Evolutionary conservation across 306 rosid species (phyloP), one percentile per base, ranked within the genome.

Genomic region (Fragaria nilgerrensis): DNA sequence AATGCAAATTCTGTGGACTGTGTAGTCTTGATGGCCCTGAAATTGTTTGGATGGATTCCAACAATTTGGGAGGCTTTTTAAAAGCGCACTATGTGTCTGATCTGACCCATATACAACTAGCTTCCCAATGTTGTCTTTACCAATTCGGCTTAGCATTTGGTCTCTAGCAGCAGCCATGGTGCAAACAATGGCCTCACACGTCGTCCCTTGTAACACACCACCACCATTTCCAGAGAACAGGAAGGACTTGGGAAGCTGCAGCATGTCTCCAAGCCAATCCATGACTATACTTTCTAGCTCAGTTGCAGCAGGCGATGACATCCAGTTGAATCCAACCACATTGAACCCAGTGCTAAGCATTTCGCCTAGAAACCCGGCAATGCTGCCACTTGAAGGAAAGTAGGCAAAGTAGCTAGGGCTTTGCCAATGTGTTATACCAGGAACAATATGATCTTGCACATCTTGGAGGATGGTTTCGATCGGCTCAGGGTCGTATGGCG

Each of bases 261-360:
- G 85, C 77, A 80, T 74, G 22, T 80, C 16, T 7, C 83, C 90
- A 68, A 82, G 77, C 90, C 90, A 87, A 77, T 87, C 86, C 84
- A 80, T 56, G 47, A 84, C 86, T 3, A 82, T 37, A 37, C 44
- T 70, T 73, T 85, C 90, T 0, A 87, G 84, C 58, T 87, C 88
- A 8, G 88, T 87, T 1, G 82, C 86, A 0, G 85, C 90, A 0
- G 88, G 90, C 0, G 88, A 87, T 52, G 90, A 58, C 36, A 84
- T 14, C 87, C 90, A 87, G 29, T 64, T 87, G 79, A 84, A 82
- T 0, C 90, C 88, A 2, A 75, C 80, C 7, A 78, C 81, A 70
- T 78, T 78, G 50, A 87, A 72, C 7, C 87, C 78, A 1, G 85
- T 44, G 70, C 73, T 52, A 9, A 87, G 85, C 85, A 82, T 77